Base-by-base conservation (phyloP, 192 early-diverging fungal species). In the Rhizophagus clarus region DNA sequence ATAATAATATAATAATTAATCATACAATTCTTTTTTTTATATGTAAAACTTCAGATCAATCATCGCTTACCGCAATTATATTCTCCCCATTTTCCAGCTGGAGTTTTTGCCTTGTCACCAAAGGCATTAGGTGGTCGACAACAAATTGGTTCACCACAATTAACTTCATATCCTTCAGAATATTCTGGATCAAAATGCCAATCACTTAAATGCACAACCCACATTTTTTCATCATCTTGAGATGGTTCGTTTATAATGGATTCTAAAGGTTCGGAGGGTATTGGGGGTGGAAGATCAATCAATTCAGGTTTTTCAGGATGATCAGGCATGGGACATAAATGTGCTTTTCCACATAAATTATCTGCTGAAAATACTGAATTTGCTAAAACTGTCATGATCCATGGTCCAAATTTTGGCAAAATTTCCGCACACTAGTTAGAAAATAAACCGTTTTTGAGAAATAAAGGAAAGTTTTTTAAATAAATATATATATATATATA, bases 71-170 rank as follows among this genome's bases (percentile, higher is more conserved):
- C 77, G 14, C 77, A 78, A 47, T 32, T 42, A 70, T 70, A 78
- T 28, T 78, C 77, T 28, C 77, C 77, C 77, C 77, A 78, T 22
- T 72, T 78, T 28, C 77, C 77, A 70, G 77, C 77, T 42, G 77
- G 63, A 15, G 24, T 42, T 12, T 24, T 78, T 20, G 68, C 77
- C 29, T 63, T 1, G 26, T 63, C 32, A 63, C 42, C 63, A 66
- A 70, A 70, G 20, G 28, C 31, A 70, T 63, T 63, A 14, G 77
- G 77, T 28, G 42, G 24, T n/a, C 77, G 77, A 32, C 77, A 78
- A 70, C 77, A 78, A 24, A 78, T 24, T 47, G 77, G 77, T 78
- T 78, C 77, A 34, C 68, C 77, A 70, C 77, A 78, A 31, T 78
- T 31, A 20, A 34, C 62, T 32, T 78, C 77, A 69, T 78, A 78